These are phyloP conservation scores for Aspergillus quadricinctus DNA, from an alignment of 2,329 filamentous ascomycete species.

Conservation along the genomic window DNA sequence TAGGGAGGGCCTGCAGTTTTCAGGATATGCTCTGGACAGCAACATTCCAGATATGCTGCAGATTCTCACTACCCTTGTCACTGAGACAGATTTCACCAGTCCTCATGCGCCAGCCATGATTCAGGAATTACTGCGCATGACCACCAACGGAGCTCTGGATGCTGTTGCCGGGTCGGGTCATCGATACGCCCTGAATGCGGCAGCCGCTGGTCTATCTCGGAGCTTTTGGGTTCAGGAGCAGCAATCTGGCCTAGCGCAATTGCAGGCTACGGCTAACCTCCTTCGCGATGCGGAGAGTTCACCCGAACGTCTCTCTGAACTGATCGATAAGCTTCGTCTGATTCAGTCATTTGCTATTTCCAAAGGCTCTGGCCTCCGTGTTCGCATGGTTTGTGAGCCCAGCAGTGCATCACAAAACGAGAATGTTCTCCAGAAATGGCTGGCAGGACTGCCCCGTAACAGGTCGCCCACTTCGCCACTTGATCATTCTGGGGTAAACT, in stretches of 20 bases:
- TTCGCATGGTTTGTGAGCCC: constrained; percentile 78
- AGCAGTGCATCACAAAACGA: constrained; percentile 70
- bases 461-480: constrained; percentile 32
- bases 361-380: constrained; percentile 63
- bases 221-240: constrained; percentile 73
- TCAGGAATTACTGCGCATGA: constrained; percentile 77
- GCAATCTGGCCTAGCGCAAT: constrained; percentile 83
- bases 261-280: constrained; percentile 76
- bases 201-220: constrained; percentile 72
- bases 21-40: constrained; percentile 81
- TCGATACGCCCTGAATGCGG: constrained; percentile 75
- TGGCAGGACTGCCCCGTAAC: constrained; percentile 54
- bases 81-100: constrained; percentile 86
- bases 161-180: constrained; percentile 89
- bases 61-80: constrained; percentile 71
- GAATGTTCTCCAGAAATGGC: constrained; percentile 65
- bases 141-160: constrained; percentile 85
- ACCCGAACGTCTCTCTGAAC: constrained; percentile 65
- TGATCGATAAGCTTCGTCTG: constrained; percentile 76
- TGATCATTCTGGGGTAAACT: constrained; percentile 26
- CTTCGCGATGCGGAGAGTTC: constrained; percentile 63
- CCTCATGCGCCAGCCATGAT: constrained; percentile 77
- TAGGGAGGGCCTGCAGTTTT: constrained; percentile 77
- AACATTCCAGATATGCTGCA: constrained; percentile 91
- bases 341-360: constrained; percentile 77